Conservation (phyloP, 371 early-diverging fungal genomes). For the Batrachochytrium dendrobatidis region DNA sequence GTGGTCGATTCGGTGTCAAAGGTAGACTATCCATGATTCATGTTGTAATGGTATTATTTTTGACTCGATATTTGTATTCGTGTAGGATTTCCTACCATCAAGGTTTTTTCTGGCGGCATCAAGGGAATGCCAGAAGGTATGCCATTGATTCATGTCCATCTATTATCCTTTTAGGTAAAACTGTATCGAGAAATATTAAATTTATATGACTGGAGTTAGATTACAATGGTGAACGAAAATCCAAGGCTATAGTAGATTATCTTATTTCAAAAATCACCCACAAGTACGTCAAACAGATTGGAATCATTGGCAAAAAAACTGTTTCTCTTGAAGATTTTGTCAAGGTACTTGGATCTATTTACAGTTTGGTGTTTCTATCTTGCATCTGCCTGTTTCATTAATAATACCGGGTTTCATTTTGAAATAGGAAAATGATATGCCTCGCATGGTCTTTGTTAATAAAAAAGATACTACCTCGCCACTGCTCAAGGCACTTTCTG, state of each 20-base stretch:
- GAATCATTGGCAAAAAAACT: slow-evolving; percentile 17
- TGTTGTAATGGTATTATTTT: neutral
- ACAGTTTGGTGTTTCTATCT: neutral
- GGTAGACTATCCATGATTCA: slow-evolving; percentile 22
- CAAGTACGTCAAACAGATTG: slow-evolving; percentile 24
- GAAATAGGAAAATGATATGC: slow-evolving; percentile 20
- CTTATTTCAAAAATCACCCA: slow-evolving; percentile 32
- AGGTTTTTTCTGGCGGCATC: slow-evolving; percentile 64
- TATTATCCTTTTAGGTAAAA: neutral
- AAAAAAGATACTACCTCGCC: slow-evolving; percentile 63
- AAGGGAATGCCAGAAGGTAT: slow-evolving; percentile 33
- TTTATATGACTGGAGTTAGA: too few relatives aligned
- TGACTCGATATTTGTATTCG: neutral
- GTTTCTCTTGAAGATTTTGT: slow-evolving; percentile 8
- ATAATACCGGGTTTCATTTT: too few relatives aligned
- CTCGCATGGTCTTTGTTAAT: slow-evolving; percentile 69
- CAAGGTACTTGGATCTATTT: too few relatives aligned
- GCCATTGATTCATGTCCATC: too few relatives aligned
- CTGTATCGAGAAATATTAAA: neutral
- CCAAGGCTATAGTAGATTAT: slow-evolving; percentile 64
- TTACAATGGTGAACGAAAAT: slow-evolving; percentile 76
- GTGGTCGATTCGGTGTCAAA: slow-evolving; percentile 68
- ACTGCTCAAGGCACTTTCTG: slow-evolving; percentile 78
- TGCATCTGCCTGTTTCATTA: too few relatives aligned
- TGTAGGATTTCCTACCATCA: slow-evolving; percentile 90